Conservation (phyloP, 169 alveolate genomes). For the Cyclospora cayetanensis region DNA sequence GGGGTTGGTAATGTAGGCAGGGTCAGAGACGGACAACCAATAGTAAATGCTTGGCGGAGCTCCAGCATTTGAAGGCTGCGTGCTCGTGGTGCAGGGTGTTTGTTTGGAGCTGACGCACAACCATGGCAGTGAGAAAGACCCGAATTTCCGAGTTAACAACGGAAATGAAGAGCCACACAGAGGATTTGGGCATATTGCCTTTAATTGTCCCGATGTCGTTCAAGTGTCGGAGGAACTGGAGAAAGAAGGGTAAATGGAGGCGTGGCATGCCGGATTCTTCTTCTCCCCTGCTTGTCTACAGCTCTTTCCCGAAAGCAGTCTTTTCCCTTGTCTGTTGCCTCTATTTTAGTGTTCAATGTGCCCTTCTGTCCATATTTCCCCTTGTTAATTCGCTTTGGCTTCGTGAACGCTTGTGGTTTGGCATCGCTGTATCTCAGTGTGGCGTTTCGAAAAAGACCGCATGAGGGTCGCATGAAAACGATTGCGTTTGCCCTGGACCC, state of each 20-base stretch:
- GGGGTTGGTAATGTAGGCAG: no score
- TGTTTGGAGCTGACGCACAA: constrained; percentile 81
- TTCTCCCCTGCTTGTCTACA: background rate
- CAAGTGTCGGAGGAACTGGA: constrained; percentile 67
- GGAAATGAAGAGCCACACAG: constrained; percentile 82
- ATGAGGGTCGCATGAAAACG: constrained; percentile 81
- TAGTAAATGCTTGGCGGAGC: no score
- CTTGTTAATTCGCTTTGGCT: background rate
- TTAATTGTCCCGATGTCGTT: constrained; percentile 76
- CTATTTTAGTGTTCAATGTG: background rate
- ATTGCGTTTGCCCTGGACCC: constrained; percentile 85
- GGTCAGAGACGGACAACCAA: no score
- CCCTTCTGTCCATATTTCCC: background rate
- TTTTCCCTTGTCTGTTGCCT: background rate
- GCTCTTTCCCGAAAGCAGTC: no score
- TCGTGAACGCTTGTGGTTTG: background rate
- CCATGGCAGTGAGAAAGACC: constrained; percentile 77
- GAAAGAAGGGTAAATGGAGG: background rate
- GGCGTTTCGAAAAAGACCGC: constrained; percentile 80
- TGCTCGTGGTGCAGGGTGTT: constrained; percentile 57
- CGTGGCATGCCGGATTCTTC: background rate
- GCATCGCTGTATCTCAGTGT: constrained; percentile 70
- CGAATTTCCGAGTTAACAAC: constrained; percentile 73
- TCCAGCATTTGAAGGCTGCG: no score
- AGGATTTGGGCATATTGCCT: constrained; percentile 86